Evolutionary conservation across 2,329 filamentous ascomycete genomes (phyloP).

Genomic region (Penicillium brasilianum): DNA sequence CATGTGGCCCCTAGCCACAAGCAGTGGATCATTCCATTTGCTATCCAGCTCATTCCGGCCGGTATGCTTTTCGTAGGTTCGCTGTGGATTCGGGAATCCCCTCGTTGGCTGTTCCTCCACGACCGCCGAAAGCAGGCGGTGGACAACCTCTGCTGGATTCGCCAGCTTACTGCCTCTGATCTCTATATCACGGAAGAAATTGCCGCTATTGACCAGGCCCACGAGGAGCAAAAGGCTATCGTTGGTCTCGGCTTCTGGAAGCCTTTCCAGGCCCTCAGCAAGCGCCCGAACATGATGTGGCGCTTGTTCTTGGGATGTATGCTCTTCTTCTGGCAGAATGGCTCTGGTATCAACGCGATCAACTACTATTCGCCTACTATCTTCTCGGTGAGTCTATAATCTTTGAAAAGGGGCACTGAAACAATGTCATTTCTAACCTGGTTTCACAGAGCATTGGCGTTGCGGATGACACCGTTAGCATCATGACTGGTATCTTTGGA

Average conservation of each 20-base stretch:
- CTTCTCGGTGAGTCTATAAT: slow-evolving; percentile 53
- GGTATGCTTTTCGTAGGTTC: slow-evolving; percentile 58
- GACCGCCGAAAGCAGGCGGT: slow-evolving; percentile 71
- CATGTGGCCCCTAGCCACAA: slow-evolving; percentile 40
- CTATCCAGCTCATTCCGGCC: slow-evolving; percentile 48
- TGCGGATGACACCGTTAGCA: slow-evolving; percentile 58
- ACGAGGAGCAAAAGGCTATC: slow-evolving; percentile 65
- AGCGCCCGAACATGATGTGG: slow-evolving; percentile 65
- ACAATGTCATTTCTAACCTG: slow-evolving; percentile 11
- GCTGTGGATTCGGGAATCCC: slow-evolving; percentile 67
- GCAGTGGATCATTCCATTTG: slow-evolving; percentile 52
- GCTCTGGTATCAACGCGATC: slow-evolving; percentile 77
- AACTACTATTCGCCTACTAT: slow-evolving; percentile 76
- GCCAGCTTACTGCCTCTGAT: slow-evolving; percentile 48
- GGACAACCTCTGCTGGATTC: slow-evolving; percentile 55
- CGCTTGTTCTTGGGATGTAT: slow-evolving; percentile 74
- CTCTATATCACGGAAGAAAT: slow-evolving; percentile 77
- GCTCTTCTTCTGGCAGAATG: slow-evolving; percentile 81
- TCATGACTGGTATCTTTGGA: slow-evolving; percentile 77
- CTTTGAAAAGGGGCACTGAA: background rate
- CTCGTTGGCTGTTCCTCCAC: slow-evolving; percentile 72
- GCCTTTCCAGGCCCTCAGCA: slow-evolving; percentile 64
- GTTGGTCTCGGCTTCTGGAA: slow-evolving; percentile 76
- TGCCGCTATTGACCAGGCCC: slow-evolving; percentile 69
- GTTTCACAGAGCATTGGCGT: slow-evolving; percentile 59